Percentiles rank a stretch among this genome's conserved stretches.
Conservation (phyloP, 192 early-diverging fungal genomes). For the Umbelopsis ramanniana region DNA sequence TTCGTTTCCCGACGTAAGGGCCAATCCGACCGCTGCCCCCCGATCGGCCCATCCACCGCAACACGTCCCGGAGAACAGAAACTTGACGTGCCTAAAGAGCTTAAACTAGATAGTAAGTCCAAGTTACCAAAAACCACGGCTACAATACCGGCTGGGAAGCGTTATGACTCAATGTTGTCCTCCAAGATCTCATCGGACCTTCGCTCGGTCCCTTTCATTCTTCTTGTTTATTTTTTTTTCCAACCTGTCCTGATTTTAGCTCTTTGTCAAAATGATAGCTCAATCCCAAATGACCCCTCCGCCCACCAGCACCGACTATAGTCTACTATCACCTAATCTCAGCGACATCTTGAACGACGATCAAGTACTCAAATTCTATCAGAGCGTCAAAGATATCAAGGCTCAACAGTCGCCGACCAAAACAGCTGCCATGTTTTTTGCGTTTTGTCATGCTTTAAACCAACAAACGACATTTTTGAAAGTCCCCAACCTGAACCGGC, state of each 20-base stretch:
- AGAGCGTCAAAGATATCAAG: slow-evolving; percentile 44
- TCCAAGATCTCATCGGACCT: neutral
- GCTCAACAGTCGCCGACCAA: slow-evolving; percentile 30
- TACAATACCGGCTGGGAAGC: slow-evolving; percentile 5
- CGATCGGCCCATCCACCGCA: neutral
- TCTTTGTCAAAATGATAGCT: neutral
- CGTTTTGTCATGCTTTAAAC: slow-evolving; percentile 37
- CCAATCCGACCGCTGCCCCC: neutral
- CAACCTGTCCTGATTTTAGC: neutral
- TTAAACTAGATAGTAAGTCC: neutral
- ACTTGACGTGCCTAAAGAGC: neutral
- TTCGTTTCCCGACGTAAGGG: neutral
- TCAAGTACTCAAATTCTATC: slow-evolving; percentile 35
- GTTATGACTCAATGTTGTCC: neutral
- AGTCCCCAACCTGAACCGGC: slow-evolving; percentile 37
- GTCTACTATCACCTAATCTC: slow-evolving; percentile 35
- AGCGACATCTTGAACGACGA: slow-evolving; percentile 39
- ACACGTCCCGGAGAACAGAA: neutral
- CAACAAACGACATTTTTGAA: slow-evolving; percentile 39
- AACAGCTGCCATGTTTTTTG: slow-evolving; percentile 41
- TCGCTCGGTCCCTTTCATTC: neutral
- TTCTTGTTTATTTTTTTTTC: neutral
- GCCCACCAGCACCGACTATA: slow-evolving; percentile 16
- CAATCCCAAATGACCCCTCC: neutral
- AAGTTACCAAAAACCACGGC: neutral